These are phyloP conservation scores for Citrus unshiu DNA, from an alignment of 345 rosid genomes.

Conservation along the genomic window DNA sequence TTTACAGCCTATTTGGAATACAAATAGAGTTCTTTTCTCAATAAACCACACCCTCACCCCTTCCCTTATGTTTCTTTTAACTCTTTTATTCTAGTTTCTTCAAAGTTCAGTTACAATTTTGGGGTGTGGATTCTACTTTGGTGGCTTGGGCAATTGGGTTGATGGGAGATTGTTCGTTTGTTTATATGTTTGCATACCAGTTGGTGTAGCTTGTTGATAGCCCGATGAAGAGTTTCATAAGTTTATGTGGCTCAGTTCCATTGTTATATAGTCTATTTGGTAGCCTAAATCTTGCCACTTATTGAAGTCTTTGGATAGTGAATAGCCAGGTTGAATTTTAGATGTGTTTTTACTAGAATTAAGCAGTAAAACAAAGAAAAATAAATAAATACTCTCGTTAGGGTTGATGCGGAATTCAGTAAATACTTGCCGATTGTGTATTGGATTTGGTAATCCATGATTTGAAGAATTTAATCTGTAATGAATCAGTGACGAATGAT, in stretches of 20 bases:
- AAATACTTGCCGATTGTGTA: neutral
- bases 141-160: neutral
- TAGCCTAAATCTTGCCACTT: neutral
- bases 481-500: neutral
- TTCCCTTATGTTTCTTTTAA: neutral
- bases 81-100: neutral
- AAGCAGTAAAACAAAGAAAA: neutral
- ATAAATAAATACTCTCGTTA: neutral
- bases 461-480: neutral
- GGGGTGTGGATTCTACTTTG: neutral
- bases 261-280: neutral
- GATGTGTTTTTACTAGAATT: neutral
- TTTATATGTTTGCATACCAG: neutral
- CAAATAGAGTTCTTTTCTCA: neutral
- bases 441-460: neutral
- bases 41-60: too few species aligned
- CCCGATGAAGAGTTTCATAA: neutral
- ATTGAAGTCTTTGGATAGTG: neutral
- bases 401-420: neutral
- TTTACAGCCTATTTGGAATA: slow-evolving; percentile 1
- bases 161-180: neutral
- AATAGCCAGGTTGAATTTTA: neutral
- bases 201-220: slow-evolving; percentile 10
- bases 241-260: neutral
- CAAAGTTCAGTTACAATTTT: neutral